phyloP scores from a whole-genome alignment of 176 grass and related monocot species.

The Aegilops speltoides region DNA sequence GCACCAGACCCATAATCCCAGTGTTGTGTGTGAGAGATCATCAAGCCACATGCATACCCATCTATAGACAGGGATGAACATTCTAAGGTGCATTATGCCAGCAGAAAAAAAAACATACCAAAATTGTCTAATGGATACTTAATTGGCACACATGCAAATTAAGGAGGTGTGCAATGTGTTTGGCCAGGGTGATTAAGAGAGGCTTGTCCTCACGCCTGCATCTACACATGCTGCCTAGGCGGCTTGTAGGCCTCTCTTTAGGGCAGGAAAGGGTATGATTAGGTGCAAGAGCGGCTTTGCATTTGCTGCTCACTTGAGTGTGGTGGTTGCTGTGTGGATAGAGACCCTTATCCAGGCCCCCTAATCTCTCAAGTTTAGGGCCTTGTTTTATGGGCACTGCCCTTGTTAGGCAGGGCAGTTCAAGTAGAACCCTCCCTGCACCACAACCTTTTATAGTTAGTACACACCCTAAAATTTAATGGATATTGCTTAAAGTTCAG shows the following conservation, averaged over 20 bases:
- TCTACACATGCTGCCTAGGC: constrained; percentile 25
- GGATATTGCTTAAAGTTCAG: background rate
- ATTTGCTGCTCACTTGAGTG: constrained; percentile 35
- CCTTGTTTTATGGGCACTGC: constrained; percentile 4
- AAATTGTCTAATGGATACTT: background rate
- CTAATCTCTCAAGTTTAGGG: constrained; percentile 50
- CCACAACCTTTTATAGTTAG: constrained; percentile 1
- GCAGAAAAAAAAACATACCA: background rate
- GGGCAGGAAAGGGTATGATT: constrained; percentile 34
- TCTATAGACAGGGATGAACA: background rate
- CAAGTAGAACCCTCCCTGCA: background rate
- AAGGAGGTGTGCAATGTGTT: constrained; percentile 7
- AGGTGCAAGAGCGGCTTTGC: constrained; percentile 41
- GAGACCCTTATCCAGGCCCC: constrained; percentile 44
- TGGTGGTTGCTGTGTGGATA: constrained; percentile 58
- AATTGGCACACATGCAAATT: constrained; percentile 6
- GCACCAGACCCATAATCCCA: background rate
- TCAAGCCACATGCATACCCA: background rate
- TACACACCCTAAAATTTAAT: background rate
- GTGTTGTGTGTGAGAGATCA: background rate
- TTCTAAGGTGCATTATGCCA: background rate
- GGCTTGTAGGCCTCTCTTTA: constrained; percentile 36
- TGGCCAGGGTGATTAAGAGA: constrained; percentile 26
- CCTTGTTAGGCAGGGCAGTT: constrained; percentile 24
- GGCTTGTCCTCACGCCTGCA: constrained; percentile 32